phyloP scores from a whole-genome alignment of 2,329 filamentous ascomycete genomes.

The Fonsecaea pugnacius region DNA sequence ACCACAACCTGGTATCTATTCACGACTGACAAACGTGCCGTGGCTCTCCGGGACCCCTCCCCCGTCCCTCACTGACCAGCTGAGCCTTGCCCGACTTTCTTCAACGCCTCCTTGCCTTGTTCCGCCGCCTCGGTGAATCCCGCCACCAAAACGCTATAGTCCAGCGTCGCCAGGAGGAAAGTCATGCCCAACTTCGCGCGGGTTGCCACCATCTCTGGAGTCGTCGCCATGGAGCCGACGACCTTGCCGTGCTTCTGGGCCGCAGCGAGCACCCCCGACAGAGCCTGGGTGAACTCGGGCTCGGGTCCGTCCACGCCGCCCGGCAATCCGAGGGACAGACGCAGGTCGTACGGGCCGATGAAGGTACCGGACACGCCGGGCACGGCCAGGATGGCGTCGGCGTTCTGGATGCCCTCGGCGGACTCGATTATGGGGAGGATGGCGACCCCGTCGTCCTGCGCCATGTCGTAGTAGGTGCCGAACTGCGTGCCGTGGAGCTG shows the following conservation, averaged over 20 bases:
- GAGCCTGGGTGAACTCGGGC: slow-evolving; percentile 9
- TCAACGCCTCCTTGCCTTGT: background rate
- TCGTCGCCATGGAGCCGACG: slow-evolving; percentile 4
- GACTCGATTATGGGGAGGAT: slow-evolving; percentile 23
- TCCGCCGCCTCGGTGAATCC: slow-evolving; percentile 9
- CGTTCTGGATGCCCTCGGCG: slow-evolving; percentile 8
- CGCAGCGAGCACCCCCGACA: background rate
- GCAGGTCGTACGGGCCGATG: slow-evolving; percentile 15
- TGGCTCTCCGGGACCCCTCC: too few species aligned
- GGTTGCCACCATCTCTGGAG: background rate
- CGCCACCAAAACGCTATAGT: slow-evolving; percentile 11
- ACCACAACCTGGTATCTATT: too few species aligned
- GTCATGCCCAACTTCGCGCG: slow-evolving; percentile 10
- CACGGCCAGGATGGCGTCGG: slow-evolving; percentile 9
- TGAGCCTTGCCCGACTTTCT: background rate
- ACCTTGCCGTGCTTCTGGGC: slow-evolving; percentile 2
- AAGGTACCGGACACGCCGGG: slow-evolving; percentile 12
- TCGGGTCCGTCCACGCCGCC: slow-evolving; percentile 14
- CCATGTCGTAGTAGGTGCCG: slow-evolving; percentile 10
- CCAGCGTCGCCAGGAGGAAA: slow-evolving; percentile 10
- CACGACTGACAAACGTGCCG: too few species aligned
- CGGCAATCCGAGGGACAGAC: slow-evolving; percentile 12
- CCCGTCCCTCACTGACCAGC: background rate
- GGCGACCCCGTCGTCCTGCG: background rate
- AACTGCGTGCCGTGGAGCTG: background rate